Percentiles rank a stretch among this genome's conserved stretches.
phyloP scores from a whole-genome alignment of 176 grass and related monocot genomes.

The Ensete ventricosum region DNA sequence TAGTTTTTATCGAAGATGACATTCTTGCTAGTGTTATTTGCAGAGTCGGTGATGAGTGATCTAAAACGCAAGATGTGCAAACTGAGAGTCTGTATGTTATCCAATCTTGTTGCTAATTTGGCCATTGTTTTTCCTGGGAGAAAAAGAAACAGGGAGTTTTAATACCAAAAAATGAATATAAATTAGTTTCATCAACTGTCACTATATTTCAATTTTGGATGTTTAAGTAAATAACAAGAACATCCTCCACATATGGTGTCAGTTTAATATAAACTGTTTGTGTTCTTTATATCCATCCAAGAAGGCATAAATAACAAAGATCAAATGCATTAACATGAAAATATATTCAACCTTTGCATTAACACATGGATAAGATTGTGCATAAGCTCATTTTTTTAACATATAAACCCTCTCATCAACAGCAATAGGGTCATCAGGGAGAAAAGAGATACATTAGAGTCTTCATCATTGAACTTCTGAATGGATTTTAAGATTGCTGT shows the following conservation, averaged over 20 bases:
- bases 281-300: neutral
- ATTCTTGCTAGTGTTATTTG: conserved; percentile 19
- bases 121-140: conserved; percentile 22
- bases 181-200: neutral
- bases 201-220: neutral
- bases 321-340: neutral
- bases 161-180: neutral
- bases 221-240: neutral
- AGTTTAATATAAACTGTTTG: neutral
- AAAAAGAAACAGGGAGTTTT: neutral
- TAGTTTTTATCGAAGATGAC: neutral
- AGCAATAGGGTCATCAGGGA: too few species aligned
- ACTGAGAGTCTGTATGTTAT: conserved; percentile 2
- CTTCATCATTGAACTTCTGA: too few species aligned
- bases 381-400: neutral
- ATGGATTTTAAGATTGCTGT: too few species aligned
- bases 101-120: conserved; percentile 5
- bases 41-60: neutral
- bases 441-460: too few species aligned
- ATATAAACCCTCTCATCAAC: too few species aligned
- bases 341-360: neutral
- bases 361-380: neutral
- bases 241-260: neutral
- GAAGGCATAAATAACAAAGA: neutral
- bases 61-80: neutral